Base-by-base conservation (phyloP, 768 basidiomycete genomes). In the Sistotremastrum niveocremeum region DNA sequence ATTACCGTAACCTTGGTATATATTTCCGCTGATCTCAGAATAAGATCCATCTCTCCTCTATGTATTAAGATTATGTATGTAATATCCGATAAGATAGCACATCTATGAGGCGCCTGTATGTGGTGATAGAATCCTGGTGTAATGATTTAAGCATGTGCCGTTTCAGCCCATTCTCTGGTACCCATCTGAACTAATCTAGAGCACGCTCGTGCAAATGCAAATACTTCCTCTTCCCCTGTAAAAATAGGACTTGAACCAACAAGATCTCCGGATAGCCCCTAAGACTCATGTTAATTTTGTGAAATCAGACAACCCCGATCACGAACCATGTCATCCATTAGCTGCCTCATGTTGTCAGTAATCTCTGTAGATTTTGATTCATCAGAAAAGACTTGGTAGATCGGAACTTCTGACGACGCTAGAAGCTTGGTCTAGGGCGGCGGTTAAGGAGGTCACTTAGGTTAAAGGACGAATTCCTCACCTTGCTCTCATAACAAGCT, bases 131-230 rank as follows among this genome's bases (percentile, higher is more conserved):
- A 20, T 20, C 20, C 20, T 20, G 20, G 20, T 20, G 20, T 20
- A 20, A 20, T 20, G 20, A 20, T 20, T 20, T 20, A 20, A 20
- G 20, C 20, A 20, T 20, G 20, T 10, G 68, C 58, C 35, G 60
- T 65, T 58, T 75, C 73, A 3, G 73, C 73, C 89, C 89, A 94
- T 53, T 91, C 84, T 54, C 72, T 81, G 58, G 86, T 90, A 10
- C 90, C 88, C 87, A 89, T 89, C 60, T 89, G 77, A 39, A 87
- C 83, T 11, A 89, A 66, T 39, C 88, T 72, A 28, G 84, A 88
- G 57, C 86, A 89, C 12, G 93, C 93, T 34, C 95, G 76, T 7
- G 90, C 91, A 61, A 97, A 99, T 0, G 95, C 95, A 59, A 99
- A 99, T 0, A 97, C 60, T 62, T 98, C 95, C 61, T 98, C 95